A percentile compares a stretch with the other conserved stretches of the same genome.
Evolutionary conservation across 2,329 filamentous ascomycete species (phyloP).

Genomic region (Aspergillus texensis): DNA sequence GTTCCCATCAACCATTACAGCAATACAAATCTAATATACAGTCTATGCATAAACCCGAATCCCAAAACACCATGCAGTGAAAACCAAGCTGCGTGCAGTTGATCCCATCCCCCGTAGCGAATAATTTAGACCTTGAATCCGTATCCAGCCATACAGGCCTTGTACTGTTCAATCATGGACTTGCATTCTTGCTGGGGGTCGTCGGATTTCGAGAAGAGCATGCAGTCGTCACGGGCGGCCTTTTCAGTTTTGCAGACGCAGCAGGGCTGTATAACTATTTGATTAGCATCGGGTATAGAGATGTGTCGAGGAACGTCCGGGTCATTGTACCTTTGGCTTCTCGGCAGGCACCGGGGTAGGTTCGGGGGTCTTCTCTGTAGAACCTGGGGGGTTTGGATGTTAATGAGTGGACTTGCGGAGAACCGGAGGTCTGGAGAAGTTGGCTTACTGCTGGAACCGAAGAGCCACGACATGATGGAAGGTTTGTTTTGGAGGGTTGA

Average conservation of each 20-base stretch:
- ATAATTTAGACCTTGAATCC: conserved; percentile 69
- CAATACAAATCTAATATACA: conserved; percentile 19
- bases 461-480: conserved; percentile 7
- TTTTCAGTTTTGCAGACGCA: conserved; percentile 98
- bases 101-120: conserved; percentile 14
- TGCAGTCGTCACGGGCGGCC: conserved; percentile 90
- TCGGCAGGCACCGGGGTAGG: conserved; percentile 30
- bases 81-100: not conserved
- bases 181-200: conserved; percentile 81
- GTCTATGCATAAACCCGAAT: conserved; percentile 12
- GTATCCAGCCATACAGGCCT: conserved; percentile 87
- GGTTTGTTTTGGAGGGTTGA: not conserved
- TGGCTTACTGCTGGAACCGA: conserved; percentile 4
- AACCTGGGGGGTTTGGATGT: conserved; percentile 5
- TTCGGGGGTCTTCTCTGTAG: conserved; percentile 27
- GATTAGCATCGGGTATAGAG: not conserved
- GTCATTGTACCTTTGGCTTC: conserved; percentile 41
- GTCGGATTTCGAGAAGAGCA: conserved; percentile 88
- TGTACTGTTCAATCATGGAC: conserved; percentile 81
- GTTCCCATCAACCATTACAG: not conserved
- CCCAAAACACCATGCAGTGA: conserved; percentile 18
- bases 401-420: conserved; percentile 4
- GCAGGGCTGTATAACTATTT: conserved; percentile 68
- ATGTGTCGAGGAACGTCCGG: not conserved
- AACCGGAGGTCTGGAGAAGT: not conserved